Conservation (phyloP, 2,329 filamentous ascomycete species). For the Colletotrichum sp. region DNA sequence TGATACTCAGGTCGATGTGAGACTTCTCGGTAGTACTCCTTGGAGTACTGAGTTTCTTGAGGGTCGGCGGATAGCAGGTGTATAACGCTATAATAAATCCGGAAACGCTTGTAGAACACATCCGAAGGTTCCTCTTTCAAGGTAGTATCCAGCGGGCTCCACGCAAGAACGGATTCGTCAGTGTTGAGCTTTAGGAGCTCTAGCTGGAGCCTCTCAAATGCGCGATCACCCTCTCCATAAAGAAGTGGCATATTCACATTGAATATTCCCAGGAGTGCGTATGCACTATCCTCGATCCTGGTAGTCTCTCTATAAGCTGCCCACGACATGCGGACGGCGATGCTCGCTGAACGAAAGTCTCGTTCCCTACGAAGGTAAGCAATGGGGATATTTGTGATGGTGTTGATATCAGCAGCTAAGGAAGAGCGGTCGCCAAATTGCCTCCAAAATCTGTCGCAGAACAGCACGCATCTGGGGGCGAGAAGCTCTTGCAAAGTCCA, state of each 20-base stretch:
- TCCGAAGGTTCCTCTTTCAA: neutral
- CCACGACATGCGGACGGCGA: slow-evolving; percentile 32
- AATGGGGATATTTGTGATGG: slow-evolving; percentile 21
- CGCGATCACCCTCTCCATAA: slow-evolving; percentile 30
- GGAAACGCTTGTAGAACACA: neutral
- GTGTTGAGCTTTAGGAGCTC: slow-evolving; percentile 23
- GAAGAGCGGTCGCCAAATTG: slow-evolving; percentile 11
- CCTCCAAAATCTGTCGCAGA: slow-evolving; percentile 24
- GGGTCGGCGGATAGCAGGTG: neutral
- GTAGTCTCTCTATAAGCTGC: slow-evolving; percentile 27
- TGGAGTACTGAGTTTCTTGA: neutral
- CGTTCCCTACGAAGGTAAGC: neutral
- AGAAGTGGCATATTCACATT: slow-evolving; percentile 31
- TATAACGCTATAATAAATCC: neutral
- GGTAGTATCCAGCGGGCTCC: slow-evolving; percentile 19
- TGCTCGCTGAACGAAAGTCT: neutral
- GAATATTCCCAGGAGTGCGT: slow-evolving; percentile 34
- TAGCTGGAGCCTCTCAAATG: slow-evolving; percentile 29
- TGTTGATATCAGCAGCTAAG: slow-evolving; percentile 31
- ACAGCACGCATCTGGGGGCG: slow-evolving; percentile 23
- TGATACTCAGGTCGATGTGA: neutral
- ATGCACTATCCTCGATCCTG: slow-evolving; percentile 29
- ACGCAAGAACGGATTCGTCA: slow-evolving; percentile 24
- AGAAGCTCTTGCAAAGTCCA: slow-evolving; percentile 32
- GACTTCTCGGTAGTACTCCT: neutral